Base-by-base conservation (phyloP, 305 asterid species). In the Rubia tinctorum region DNA sequence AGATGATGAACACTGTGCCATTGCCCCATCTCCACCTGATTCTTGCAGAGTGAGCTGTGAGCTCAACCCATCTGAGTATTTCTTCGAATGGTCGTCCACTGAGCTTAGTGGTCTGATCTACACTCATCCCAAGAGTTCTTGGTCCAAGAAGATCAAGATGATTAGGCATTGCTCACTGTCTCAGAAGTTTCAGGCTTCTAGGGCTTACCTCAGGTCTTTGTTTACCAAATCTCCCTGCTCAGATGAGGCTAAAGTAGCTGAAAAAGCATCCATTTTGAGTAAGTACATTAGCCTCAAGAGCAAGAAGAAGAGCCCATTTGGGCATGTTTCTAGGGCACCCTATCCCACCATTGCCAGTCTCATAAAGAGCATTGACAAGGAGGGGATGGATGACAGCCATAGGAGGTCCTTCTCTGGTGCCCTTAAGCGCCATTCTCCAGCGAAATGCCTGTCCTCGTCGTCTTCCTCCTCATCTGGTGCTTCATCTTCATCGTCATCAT, bases 351-450 rank as follows among this genome's bases (percentile, higher is more conserved):
- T 88, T 40, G 87, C 87, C 69, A 53, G 80, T 39, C 75, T 84
- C 20, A 82, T 84, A 61, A 86, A 82, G 77, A 79, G 62, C 73
- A 65, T 65, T 22, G 91, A 86, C 4, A 83, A 73, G 7, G 87
- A 84, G 10, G 83, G 71, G 1, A 30, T 10, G 42, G 82, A 76
- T 22, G 82, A 83, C 5, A 68, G 66, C 40, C 89, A 82, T 42
- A 88, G 99, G 68, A 84, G 81, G 78, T 95, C 98, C 43, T 95
- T 95, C 66, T 92, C 99, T 1, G 83, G 92, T 45, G 90, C 90
- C 49, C 85, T 92, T 60, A 89, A 85, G 71, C 83, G 92, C 25
- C 90, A 80, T 80, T 85, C 89, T 62, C 87, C 92, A 62, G 60
- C 82, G 0, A 87, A 82, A 76, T 84, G 90, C 61, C 71, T 83